These are phyloP conservation scores for Roridomyces roridus DNA, from an alignment of 768 basidiomycete genomes.

Conservation along the genomic window DNA sequence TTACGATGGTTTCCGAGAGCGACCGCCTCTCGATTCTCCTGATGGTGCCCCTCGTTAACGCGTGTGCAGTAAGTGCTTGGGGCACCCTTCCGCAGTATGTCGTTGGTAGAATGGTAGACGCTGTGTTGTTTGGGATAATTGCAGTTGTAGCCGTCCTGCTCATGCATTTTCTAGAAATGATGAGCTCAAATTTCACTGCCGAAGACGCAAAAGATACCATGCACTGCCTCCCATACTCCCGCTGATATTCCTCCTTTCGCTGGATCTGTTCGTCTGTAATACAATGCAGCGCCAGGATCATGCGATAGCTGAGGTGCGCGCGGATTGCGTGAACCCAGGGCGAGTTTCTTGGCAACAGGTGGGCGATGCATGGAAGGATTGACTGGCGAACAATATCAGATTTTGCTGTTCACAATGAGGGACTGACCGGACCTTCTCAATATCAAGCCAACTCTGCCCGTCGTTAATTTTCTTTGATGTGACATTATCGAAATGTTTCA, in stretches of 20 bases:
- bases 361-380: slow-evolving; percentile 13
- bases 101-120: neutral
- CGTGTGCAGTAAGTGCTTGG: slow-evolving; percentile 16
- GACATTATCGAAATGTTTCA: slow-evolving; percentile 16
- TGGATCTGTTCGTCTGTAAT: neutral
- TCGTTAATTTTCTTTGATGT: slow-evolving; percentile 12
- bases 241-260: slow-evolving; percentile 1
- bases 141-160: too few species aligned
- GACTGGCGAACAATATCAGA: slow-evolving; percentile 1
- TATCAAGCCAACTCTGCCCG: slow-evolving; percentile 12
- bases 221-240: neutral
- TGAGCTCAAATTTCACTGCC: neutral
- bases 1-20: slow-evolving; percentile 10
- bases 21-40: neutral
- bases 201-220: neutral
- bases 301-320: neutral
- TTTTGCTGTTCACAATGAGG: neutral
- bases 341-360: slow-evolving; percentile 5
- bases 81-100: slow-evolving; percentile 2
- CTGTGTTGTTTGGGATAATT: slow-evolving; percentile 5
- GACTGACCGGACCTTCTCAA: slow-evolving; percentile 5
- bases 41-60: slow-evolving; percentile 12
- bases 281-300: slow-evolving; percentile 9
- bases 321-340: too few species aligned
- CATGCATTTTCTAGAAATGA: neutral